phyloP scores from a whole-genome alignment of 2,329 filamentous ascomycete species.

The Nigrospora oryzae region DNA sequence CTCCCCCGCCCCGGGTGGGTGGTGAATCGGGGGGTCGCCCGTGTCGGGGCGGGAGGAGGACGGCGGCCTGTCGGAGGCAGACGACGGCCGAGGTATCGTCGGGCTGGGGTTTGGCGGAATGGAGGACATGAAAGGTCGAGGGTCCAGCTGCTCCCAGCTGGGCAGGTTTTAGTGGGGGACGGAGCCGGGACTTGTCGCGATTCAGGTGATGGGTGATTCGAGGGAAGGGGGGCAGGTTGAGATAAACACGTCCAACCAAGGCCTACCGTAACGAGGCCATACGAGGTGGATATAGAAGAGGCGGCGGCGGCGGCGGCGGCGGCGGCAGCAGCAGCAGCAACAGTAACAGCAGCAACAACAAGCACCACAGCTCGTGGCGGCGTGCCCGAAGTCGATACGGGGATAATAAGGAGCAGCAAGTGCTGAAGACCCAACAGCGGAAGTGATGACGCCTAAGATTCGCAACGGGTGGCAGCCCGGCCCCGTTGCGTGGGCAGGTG shows the following conservation, averaged over 20 bases:
- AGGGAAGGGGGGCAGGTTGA: not conserved
- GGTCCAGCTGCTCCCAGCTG: not conserved
- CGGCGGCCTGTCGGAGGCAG: constrained; percentile 8
- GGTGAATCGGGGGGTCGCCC: constrained; percentile 7
- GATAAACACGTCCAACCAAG: not conserved
- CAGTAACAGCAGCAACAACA: not conserved
- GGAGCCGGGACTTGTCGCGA: not conserved
- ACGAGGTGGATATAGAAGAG: not conserved
- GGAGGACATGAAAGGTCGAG: constrained; percentile 17
- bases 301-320: not conserved
- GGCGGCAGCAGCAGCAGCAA: not conserved
- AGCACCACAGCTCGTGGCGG: not conserved
- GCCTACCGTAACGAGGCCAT: not conserved
- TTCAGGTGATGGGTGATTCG: not conserved
- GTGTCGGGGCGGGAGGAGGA: constrained; percentile 10
- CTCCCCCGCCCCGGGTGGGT: constrained; percentile 10
- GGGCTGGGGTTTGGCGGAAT: constrained; percentile 9
- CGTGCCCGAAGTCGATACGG: not conserved
- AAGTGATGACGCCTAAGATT: constrained; percentile 1
- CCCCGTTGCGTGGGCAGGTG: not conserved
- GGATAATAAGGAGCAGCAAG: not conserved
- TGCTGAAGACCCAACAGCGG: not conserved
- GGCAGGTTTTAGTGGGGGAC: not conserved
- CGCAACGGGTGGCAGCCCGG: not conserved
- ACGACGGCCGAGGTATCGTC: constrained; percentile 11